Percentiles rank a stretch among this genome's conserved stretches.
phyloP scores from a whole-genome alignment of 2,329 filamentous ascomycete genomes.

The Aspergillaceae sp. region DNA sequence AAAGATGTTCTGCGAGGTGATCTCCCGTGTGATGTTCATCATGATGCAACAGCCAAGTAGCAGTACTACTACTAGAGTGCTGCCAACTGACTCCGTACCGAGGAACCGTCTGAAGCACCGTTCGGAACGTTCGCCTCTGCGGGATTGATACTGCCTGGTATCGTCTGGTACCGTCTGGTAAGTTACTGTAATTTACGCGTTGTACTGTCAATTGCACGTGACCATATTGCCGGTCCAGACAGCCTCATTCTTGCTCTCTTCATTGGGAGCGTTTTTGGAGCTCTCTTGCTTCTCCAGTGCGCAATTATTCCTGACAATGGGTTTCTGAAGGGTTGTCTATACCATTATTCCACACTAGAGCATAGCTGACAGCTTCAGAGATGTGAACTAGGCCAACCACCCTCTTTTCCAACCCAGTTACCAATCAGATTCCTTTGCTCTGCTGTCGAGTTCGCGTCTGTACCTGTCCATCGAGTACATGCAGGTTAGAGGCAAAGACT shows the following conservation, averaged over 20 bases:
- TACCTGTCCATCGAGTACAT: too few relatives aligned
- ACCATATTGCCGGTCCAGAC: background rate
- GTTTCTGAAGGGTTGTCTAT: background rate
- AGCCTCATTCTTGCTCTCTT: background rate
- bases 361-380: background rate
- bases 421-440: background rate
- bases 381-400: background rate
- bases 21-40: constrained; percentile 8
- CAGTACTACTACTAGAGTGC: too few relatives aligned
- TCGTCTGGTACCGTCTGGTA: background rate
- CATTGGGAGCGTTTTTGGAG: background rate
- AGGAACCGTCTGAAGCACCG: background rate
- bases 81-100: background rate
- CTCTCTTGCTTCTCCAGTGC: background rate
- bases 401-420: background rate
- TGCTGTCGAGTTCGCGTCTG: too few relatives aligned
- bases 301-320: background rate
- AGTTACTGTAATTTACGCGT: too few relatives aligned
- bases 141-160: background rate
- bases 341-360: too few relatives aligned
- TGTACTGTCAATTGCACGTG: too few relatives aligned
- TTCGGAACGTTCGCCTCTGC: background rate
- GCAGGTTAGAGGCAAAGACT: too few relatives aligned
- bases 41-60: constrained; percentile 10
- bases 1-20: background rate